These are phyloP conservation scores for Coemansia sp. DNA, from an alignment of 192 early-diverging fungal genomes.

Conservation along the genomic window DNA sequence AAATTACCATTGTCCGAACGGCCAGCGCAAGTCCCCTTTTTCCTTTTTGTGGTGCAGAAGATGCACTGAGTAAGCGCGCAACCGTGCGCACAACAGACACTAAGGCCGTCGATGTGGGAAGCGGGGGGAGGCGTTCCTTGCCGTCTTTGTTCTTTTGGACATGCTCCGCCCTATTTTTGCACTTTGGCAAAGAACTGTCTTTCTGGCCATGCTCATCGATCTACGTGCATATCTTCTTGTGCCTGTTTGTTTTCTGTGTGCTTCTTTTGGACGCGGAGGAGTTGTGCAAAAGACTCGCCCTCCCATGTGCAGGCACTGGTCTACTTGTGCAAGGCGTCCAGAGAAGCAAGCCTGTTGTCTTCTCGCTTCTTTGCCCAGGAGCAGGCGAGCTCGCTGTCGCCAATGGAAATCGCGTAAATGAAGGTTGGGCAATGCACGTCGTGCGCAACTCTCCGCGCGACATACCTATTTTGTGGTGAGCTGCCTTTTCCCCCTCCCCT, in stretches of 20 bases:
- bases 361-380: slow-evolving; percentile 1
- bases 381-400: not conserved
- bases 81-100: not conserved
- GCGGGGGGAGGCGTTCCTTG: not conserved
- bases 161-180: not conserved
- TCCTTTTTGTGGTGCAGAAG: not conserved
- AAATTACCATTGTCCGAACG: not conserved
- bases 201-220: slow-evolving; percentile 2
- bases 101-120: not conserved
- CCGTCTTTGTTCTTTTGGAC: not conserved
- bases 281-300: not conserved
- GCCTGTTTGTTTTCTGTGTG: slow-evolving; percentile 9
- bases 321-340: not conserved
- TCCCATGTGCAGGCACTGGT: not conserved
- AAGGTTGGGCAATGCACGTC: not conserved
- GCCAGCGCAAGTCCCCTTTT: not conserved
- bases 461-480: not conserved
- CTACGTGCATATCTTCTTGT: slow-evolving; percentile 4
- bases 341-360: slow-evolving; percentile 2
- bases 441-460: not conserved
- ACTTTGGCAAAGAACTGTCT: not conserved
- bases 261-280: not conserved
- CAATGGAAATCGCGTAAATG: slow-evolving; percentile 15
- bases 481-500: not conserved
- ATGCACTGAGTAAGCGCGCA: not conserved